Evolutionary conservation across 805 yeast species (phyloP).

Genomic region (Yarrowia sp.): DNA sequence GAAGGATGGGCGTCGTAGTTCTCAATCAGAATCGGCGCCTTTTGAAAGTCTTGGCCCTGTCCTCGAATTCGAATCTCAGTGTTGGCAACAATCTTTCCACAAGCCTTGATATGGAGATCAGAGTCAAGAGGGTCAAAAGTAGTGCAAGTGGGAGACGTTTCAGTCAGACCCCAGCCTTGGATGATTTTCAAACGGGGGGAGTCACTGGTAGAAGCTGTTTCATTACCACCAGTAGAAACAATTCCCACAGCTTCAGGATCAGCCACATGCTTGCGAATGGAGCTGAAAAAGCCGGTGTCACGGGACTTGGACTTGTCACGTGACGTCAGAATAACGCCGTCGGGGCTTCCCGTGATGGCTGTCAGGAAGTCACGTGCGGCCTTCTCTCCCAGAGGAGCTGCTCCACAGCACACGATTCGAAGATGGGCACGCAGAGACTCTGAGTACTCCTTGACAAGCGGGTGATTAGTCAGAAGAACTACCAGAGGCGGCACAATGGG

Average conservation of each 20-base stretch:
- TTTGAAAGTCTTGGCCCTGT: conserved; percentile 15
- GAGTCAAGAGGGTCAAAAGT: conserved; percentile 9
- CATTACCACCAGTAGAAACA: background rate
- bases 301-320: conserved; percentile 22
- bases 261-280: background rate
- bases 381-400: conserved; percentile 54
- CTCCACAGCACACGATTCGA: conserved; percentile 54
- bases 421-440: conserved; percentile 54
- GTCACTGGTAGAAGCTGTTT: background rate
- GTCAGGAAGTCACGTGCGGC: background rate
- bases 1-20: background rate
- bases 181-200: conserved; percentile 12
- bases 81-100: conserved; percentile 24
- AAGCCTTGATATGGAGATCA: conserved; percentile 2
- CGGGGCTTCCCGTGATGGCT: conserved; percentile 24
- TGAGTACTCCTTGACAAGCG: conserved; percentile 53
- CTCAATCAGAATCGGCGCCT: conserved; percentile 27
- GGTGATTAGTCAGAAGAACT: conserved; percentile 57
- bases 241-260: background rate
- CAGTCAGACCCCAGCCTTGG: conserved; percentile 39
- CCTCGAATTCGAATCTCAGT: conserved; percentile 20
- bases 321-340: background rate
- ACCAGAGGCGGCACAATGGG: conserved; percentile 55
- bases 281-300: conserved; percentile 3
- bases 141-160: conserved; percentile 41